Conservation (phyloP, 2,329 filamentous ascomycete species). For the Colletotrichum sp. region DNA sequence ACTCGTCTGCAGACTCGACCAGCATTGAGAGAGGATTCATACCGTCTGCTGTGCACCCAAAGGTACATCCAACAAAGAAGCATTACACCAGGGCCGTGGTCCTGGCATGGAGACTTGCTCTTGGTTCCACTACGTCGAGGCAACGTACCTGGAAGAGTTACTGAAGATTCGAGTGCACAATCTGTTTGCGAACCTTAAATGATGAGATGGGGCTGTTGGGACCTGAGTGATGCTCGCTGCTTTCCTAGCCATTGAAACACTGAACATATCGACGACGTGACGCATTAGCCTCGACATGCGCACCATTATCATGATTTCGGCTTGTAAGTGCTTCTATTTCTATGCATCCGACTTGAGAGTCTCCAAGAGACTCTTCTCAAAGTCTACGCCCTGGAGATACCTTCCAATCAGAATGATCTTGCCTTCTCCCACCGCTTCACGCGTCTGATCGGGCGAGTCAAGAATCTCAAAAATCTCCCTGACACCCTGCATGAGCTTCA, state of each 20-base stretch:
- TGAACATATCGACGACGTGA: background rate
- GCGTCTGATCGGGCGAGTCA: constrained; percentile 54
- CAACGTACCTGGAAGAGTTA: background rate
- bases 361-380: constrained; percentile 48
- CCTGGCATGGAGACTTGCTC: background rate
- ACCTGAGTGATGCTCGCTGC: background rate
- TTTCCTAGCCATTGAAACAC: background rate
- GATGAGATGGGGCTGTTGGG: background rate
- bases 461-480: constrained; percentile 92
- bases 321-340: background rate
- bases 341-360: background rate
- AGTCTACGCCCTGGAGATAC: constrained; percentile 54
- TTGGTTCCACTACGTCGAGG: background rate
- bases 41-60: background rate
- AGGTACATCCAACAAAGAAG: background rate
- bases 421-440: constrained; percentile 39
- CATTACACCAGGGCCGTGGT: background rate
- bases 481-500: constrained; percentile 88
- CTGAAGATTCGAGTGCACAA: background rate
- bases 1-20: background rate
- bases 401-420: constrained; percentile 72
- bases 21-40: background rate
- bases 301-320: background rate
- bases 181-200: background rate
- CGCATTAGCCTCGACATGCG: background rate